Evolutionary conservation across 441 rosid genomes (phyloP).

Genomic region (Eugenia klotzschiana): DNA sequence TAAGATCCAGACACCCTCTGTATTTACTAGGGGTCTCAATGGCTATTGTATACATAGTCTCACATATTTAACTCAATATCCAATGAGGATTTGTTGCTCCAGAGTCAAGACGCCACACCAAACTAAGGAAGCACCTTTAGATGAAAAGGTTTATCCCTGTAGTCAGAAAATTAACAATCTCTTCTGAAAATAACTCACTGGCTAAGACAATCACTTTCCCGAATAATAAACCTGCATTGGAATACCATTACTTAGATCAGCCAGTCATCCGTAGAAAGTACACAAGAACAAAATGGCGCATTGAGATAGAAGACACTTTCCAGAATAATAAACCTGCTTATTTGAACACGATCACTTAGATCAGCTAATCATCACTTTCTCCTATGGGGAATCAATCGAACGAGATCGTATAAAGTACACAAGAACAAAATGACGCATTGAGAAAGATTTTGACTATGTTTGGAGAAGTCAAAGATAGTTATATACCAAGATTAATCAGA

Average conservation of each 20-base stretch:
- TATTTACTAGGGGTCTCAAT: neutral
- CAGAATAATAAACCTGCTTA: constrained; percentile 18
- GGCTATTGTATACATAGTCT: neutral
- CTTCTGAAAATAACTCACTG: neutral
- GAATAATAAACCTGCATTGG: constrained; percentile 18
- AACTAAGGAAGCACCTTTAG: neutral
- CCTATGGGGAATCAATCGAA: no score
- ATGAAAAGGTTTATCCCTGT: neutral
- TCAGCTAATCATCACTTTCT: neutral
- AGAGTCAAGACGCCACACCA: neutral
- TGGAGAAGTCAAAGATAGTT: neutral
- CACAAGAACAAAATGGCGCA: neutral
- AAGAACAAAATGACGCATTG: neutral
- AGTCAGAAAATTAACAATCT: neutral
- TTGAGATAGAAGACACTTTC: constrained; percentile 1
- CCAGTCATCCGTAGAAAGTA: neutral
- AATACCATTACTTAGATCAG: neutral
- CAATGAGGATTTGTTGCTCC: neutral
- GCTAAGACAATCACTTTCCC: constrained; percentile 6
- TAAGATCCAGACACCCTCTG: neutral
- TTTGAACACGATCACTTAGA: neutral
- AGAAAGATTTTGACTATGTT: neutral
- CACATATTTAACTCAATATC: neutral
- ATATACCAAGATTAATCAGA: neutral
- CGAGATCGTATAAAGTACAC: neutral